Conservation (phyloP, 345 rosid species). For the Corchorus capsularis region DNA sequence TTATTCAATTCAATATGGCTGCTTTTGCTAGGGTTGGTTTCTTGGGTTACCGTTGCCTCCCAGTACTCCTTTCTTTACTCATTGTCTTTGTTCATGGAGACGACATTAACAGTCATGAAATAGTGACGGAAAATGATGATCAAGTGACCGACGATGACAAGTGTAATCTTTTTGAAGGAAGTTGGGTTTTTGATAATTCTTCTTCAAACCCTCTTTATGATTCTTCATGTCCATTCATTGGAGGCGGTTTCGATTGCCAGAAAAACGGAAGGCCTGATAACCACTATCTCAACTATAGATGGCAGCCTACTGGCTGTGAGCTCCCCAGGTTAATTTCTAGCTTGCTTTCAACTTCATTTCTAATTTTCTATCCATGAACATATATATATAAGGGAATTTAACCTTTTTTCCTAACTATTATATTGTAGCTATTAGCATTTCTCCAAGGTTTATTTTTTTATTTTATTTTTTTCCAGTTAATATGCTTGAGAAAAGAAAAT, state of each 20-base stretch:
- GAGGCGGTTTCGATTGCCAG: constrained; percentile 45
- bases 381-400: no score
- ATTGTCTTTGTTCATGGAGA: constrained; percentile 8
- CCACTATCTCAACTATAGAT: constrained; percentile 47
- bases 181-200: constrained; percentile 17
- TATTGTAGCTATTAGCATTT: no score
- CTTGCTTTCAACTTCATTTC: background rate
- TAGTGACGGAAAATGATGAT: background rate
- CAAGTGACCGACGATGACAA: background rate
- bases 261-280: constrained; percentile 48
- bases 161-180: constrained; percentile 18
- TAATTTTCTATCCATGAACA: no score
- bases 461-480: no score
- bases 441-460: background rate
- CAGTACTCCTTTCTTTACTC: background rate
- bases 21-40: background rate
- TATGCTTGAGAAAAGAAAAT: background rate
- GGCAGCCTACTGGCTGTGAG: constrained; percentile 49
- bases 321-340: constrained; percentile 43
- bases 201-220: constrained; percentile 11
- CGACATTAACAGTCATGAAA: background rate
- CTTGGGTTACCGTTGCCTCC: background rate
- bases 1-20: background rate
- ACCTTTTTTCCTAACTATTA: no score
- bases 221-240: constrained; percentile 48